Evolutionary conservation across 2,329 filamentous ascomycete genomes (phyloP).

Genomic region (Penicillium thymicola): DNA sequence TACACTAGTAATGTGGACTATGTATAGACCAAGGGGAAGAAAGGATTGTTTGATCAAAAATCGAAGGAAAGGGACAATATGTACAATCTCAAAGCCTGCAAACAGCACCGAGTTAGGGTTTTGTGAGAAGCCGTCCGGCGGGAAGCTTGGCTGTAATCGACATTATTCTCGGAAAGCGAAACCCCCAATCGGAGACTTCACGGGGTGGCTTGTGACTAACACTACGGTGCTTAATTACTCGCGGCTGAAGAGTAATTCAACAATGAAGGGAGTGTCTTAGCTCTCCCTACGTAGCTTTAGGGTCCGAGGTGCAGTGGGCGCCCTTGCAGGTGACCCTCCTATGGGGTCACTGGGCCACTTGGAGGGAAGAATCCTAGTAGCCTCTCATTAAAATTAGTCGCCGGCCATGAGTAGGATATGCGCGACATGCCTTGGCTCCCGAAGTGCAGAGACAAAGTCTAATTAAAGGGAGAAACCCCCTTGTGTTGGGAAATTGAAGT

Average conservation of each 20-base stretch:
- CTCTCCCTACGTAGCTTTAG: constrained; percentile 1
- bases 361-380: not conserved
- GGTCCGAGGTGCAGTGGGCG: not conserved
- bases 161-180: not conserved
- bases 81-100: not conserved
- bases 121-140: not conserved
- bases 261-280: constrained; percentile 20
- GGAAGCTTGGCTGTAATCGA: not conserved
- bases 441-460: not conserved
- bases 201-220: not conserved
- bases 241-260: constrained; percentile 10
- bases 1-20: not conserved
- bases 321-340: constrained; percentile 18
- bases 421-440: constrained; percentile 17
- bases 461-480: not conserved
- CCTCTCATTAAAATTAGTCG: not conserved
- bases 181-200: constrained; percentile 5
- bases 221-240: constrained; percentile 15
- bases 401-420: not conserved
- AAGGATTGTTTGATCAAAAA: not conserved
- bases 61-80: not conserved
- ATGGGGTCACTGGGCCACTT: not conserved
- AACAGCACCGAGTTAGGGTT: not conserved
- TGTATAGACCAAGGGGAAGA: not conserved
- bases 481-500: not conserved